These are phyloP conservation scores for Candida vartiovaarae DNA, from an alignment of 805 yeast genomes.

Conservation along the genomic window DNA sequence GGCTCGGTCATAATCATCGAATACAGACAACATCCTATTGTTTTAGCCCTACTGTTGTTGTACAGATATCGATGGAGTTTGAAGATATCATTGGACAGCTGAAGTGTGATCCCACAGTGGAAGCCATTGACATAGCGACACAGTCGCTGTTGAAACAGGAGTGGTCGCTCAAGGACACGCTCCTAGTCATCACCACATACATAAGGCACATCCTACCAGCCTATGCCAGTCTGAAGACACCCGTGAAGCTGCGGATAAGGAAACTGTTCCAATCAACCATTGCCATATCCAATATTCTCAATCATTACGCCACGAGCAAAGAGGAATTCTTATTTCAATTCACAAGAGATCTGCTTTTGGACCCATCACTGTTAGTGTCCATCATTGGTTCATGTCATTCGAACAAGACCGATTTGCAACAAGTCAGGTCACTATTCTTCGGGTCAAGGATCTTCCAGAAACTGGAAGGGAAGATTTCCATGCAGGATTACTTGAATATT, in stretches of 20 bases:
- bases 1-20: too few species aligned
- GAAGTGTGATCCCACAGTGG: slow-evolving; percentile 8
- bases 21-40: too few species aligned
- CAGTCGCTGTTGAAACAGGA: slow-evolving; percentile 1
- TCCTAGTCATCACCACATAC: slow-evolving; percentile 13
- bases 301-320: slow-evolving; percentile 17
- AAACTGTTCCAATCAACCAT: slow-evolving; percentile 10
- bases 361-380: slow-evolving; percentile 8
- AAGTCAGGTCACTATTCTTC: slow-evolving; percentile 16
- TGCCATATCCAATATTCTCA: slow-evolving; percentile 16
- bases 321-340: slow-evolving; percentile 16
- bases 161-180: slow-evolving; percentile 3
- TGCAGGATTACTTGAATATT: slow-evolving; percentile 12
- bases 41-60: too few species aligned
- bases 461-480: slow-evolving; percentile 15
- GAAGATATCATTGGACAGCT: slow-evolving; percentile 5
- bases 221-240: slow-evolving; percentile 13
- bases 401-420: slow-evolving; percentile 9
- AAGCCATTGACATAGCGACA: slow-evolving; percentile 11
- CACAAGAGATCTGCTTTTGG: slow-evolving; percentile 16
- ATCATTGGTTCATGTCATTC: slow-evolving; percentile 5
- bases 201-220: slow-evolving; percentile 19
- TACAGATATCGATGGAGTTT: background rate
- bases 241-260: slow-evolving; percentile 10
- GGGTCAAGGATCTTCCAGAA: slow-evolving; percentile 21